These are phyloP conservation scores for Ochromonas danica DNA, from an alignment of 108 stramenopile species.

Conservation along the genomic window DNA sequence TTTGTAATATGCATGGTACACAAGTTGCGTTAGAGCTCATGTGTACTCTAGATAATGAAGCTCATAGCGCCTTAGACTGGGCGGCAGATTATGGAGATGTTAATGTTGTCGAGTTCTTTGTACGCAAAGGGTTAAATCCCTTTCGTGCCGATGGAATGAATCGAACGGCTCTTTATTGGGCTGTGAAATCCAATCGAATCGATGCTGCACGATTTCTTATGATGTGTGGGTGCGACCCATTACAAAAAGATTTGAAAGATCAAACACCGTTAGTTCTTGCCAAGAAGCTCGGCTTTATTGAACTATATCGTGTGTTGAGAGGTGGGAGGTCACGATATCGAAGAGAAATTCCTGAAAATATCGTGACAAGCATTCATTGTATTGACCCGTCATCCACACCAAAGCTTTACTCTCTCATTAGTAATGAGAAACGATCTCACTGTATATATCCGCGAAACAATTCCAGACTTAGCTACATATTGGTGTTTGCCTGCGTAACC, in stretches of 20 bases:
- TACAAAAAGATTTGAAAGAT: not conserved
- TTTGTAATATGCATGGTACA: conserved; percentile 7
- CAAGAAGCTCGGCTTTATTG: too few species aligned
- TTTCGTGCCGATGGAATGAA: not conserved
- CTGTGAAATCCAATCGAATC: not conserved
- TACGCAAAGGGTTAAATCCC: conserved; percentile 25
- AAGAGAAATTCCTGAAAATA: too few species aligned
- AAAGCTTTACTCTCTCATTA: too few species aligned
- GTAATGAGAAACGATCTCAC: too few species aligned
- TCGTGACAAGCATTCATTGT: too few species aligned
- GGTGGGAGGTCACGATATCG: too few species aligned
- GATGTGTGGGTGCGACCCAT: conserved; percentile 8
- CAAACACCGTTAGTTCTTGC: not conserved
- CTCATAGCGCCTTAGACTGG: conserved; percentile 13
- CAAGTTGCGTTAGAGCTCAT: conserved; percentile 5
- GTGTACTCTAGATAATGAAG: not conserved
- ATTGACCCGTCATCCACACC: too few species aligned
- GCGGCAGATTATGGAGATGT: conserved; percentile 21
- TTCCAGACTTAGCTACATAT: not conserved
- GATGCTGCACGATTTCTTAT: conserved; percentile 9
- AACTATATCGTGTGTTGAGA: too few species aligned
- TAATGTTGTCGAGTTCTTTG: conserved; percentile 29
- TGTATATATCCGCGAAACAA: not conserved
- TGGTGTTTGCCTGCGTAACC: not conserved
- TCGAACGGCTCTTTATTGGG: not conserved